Percentiles rank a stretch among this genome's conserved stretches.
Conservation (phyloP, 2,329 filamentous ascomycete genomes). For the Gliomastix tumulicola region DNA sequence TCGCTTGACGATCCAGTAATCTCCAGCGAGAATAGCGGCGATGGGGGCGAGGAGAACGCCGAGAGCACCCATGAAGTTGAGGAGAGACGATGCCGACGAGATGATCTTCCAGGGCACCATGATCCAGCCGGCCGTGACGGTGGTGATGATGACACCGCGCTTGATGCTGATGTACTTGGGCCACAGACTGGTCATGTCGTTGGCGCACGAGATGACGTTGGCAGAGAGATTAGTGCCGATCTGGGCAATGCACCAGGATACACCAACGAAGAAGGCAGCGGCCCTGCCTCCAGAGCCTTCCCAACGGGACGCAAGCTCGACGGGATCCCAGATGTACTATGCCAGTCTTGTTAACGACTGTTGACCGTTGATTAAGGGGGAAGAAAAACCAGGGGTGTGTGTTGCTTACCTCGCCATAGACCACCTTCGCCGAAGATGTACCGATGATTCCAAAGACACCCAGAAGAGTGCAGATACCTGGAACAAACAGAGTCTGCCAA, state of each 20-base stretch:
- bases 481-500: conserved; percentile 3
- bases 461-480: conserved; percentile 8
- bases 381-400: no score
- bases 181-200: conserved; percentile 47
- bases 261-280: conserved; percentile 38
- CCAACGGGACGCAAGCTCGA: conserved; percentile 38
- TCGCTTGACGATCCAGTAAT: conserved; percentile 53
- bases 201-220: conserved; percentile 43
- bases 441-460: conserved; percentile 46
- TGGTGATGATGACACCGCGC: conserved; percentile 41
- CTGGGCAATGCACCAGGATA: conserved; percentile 46
- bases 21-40: conserved; percentile 50
- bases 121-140: conserved; percentile 24
- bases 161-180: conserved; percentile 49
- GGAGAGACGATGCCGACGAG: conserved; percentile 14
- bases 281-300: conserved; percentile 32
- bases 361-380: no score
- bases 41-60: conserved; percentile 58
- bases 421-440: conserved; percentile 42
- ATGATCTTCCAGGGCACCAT: conserved; percentile 4
- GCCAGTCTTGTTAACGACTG: no score
- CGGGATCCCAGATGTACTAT: conserved; percentile 38
- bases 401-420: conserved; percentile 17
- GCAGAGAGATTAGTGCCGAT: conserved; percentile 52
- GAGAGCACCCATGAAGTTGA: conserved; percentile 9